These are phyloP conservation scores for Curvularia spicifera DNA, from an alignment of 2,329 filamentous ascomycete genomes.

Conservation along the genomic window DNA sequence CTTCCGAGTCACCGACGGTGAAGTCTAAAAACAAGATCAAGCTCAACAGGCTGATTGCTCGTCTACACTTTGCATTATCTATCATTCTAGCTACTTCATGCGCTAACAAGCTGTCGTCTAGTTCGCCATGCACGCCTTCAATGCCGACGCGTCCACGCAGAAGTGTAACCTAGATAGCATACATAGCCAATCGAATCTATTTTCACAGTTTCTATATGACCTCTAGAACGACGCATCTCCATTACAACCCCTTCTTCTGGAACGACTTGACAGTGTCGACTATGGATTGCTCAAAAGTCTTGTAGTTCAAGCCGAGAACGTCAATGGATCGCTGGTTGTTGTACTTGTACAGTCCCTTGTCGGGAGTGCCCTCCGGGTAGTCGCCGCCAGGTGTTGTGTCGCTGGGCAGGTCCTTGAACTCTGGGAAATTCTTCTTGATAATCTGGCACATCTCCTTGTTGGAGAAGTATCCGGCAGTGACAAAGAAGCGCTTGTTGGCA, in stretches of 20 bases:
- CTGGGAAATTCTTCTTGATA: constrained; percentile 62
- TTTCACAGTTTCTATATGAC: not conserved
- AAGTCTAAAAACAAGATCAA: constrained; percentile 54
- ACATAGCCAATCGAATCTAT: constrained; percentile 21
- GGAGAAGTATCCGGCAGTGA: constrained; percentile 63
- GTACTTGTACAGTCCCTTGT: constrained; percentile 53
- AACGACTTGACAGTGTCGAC: constrained; percentile 69
- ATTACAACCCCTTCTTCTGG: constrained; percentile 59
- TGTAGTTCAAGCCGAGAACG: constrained; percentile 67
- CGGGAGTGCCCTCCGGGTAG: constrained; percentile 54
- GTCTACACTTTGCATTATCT: constrained; percentile 8
- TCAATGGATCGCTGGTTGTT: constrained; percentile 63
- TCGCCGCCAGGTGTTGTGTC: constrained; percentile 52
- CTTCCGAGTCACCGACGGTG: constrained; percentile 47
- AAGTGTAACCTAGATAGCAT: constrained; percentile 18
- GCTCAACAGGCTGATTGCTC: constrained; percentile 61
- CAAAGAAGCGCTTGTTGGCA: constrained; percentile 70
- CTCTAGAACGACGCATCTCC: not conserved
- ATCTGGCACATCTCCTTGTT: constrained; percentile 66
- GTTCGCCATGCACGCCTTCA: not conserved
- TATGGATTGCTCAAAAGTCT: constrained; percentile 63
- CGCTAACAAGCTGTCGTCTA: constrained; percentile 23
- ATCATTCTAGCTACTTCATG: constrained; percentile 1
- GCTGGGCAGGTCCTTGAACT: constrained; percentile 60
- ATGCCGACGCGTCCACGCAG: not conserved